Base-by-base conservation (phyloP, 2,329 filamentous ascomycete genomes). In the Trichoderma cornu-damae region DNA sequence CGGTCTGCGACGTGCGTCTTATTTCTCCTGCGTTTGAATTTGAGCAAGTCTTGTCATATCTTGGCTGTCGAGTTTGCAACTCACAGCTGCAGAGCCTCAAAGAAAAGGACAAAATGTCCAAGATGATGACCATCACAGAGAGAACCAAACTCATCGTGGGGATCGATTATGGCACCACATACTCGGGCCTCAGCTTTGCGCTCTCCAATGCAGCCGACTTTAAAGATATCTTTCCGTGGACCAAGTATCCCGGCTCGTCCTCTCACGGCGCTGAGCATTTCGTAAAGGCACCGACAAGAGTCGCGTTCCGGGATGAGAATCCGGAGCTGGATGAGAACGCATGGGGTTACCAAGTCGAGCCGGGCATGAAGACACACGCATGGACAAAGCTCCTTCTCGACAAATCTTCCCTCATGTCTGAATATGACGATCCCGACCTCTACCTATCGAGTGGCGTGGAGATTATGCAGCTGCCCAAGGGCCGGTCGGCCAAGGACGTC, bases 131-230 rank as follows among this genome's bases (percentile, higher is more conserved):
- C 6, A 9, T 48, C 14, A n/a, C 16, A 5, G 18, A 48, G 2
- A 34, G 18, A 22, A 48, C 28, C 0, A 48, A 48, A 5, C 44
- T 48, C 3, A 48, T 48, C 4, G 44, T 48, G 3, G 44, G 44
- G 0, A 48, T 63, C 3, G 62, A 63, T 22, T 63, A 63, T 34
- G 62, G 62, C 2, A 63, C 62, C 4, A 63, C 61, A 1, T 63
- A 63, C 11, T 63, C 62, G 4, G 62, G 62, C 37, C 20, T 63
- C 2, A 54, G 62, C 12, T 63, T 63, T 28, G 62, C 62, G 2
- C 34, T 60, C 2, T 61, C 61, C 4, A 63, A 44, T 9, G 62
- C 62, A 2, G 16, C 49, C 1, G 62, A 62, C 18, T 60, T 60
- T 43, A 60, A 60, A 16, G 62, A 63, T 14, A 59, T 63, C 2